Evolutionary conservation across 129 eudicot species (phyloP), one percentile per base, ranked within the genome.

Genomic region (Chrysanthemum makinoi): DNA sequence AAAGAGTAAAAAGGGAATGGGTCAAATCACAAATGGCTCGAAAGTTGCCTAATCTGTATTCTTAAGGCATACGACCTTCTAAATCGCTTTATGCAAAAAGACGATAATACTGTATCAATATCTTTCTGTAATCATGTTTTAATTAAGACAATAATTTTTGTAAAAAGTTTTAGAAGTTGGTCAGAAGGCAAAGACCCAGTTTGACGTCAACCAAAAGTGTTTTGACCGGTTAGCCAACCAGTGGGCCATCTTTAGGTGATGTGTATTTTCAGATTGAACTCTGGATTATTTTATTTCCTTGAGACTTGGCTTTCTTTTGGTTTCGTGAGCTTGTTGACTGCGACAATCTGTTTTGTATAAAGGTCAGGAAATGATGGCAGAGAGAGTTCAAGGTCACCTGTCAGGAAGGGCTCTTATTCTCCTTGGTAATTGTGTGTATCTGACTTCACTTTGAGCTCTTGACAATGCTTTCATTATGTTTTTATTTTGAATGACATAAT

Each of bases 381-480:
- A n/a, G n/a, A n/a, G 59, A 79, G 72, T 75, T 86, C 88, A 53
- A 85, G 86, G 71, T 92, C 98, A 62, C 95, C 98, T 50, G 88
- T 89, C 22, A 80, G 85, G 66, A 95, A 92, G 59, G 96, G 86
- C 54, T 85, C 95, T n/a, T 84, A 86, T 77, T 89, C 89, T 48
- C 95, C 90, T 57, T 85, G 91, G 98, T 89, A 75, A 74, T 69
- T 16, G 35, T 55, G 15, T 75, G 64, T 28, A n/a, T 57, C 24
- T 70, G 20, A 59, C 61, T 56, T 35, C 44, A 49, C 5, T 47
- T 62, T 18, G 19, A 47, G 46, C 51, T 20, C 33, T 19, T 19
- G 66, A 52, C 53, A 44, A 68, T 39, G 39, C 6, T 17, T 33
- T 56, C 28, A 24, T 56, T 35, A 65, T 79, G 4, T 6, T 30